Percentiles rank a stretch among this genome's conserved stretches.
Conservation (phyloP, 1,284 basidiomycete genomes). For the Vanrija sp. region DNA sequence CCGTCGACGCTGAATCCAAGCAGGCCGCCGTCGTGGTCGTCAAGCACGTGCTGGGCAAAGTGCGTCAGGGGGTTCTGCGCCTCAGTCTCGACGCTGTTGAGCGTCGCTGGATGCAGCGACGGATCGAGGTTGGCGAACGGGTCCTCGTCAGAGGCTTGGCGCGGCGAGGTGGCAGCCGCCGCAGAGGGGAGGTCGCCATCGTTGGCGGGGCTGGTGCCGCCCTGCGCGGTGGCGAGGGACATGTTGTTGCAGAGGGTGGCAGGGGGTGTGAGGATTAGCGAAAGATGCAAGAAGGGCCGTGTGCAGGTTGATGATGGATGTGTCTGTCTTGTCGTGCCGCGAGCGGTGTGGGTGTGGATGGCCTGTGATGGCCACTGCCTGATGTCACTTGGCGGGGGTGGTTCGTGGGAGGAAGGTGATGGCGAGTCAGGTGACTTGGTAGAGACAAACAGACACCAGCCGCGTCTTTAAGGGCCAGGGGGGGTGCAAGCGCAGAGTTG, state of each 20-base stretch:
- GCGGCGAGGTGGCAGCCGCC: neutral
- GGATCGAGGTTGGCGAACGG: conserved; percentile 23
- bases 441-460: neutral
- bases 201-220: neutral
- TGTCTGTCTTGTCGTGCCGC: neutral
- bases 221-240: neutral
- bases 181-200: neutral
- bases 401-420: neutral
- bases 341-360: neutral
- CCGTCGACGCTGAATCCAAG: conserved; percentile 11
- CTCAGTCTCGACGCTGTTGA: conserved; percentile 12
- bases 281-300: neutral
- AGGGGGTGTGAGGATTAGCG: neutral
- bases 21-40: conserved; percentile 8
- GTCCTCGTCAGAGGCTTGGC: conserved; percentile 3
- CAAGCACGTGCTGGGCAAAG: conserved; percentile 28
- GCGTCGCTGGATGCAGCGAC: conserved; percentile 16
- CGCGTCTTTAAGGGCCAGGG: neutral
- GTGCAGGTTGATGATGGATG: neutral
- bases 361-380: neutral
- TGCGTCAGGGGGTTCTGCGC: conserved; percentile 19
- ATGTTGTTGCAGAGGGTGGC: neutral
- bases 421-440: conserved; percentile 7
- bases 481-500: neutral
- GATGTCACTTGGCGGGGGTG: neutral